phyloP scores from a whole-genome alignment of 306 rosid genomes.

The Senna siamea region DNA sequence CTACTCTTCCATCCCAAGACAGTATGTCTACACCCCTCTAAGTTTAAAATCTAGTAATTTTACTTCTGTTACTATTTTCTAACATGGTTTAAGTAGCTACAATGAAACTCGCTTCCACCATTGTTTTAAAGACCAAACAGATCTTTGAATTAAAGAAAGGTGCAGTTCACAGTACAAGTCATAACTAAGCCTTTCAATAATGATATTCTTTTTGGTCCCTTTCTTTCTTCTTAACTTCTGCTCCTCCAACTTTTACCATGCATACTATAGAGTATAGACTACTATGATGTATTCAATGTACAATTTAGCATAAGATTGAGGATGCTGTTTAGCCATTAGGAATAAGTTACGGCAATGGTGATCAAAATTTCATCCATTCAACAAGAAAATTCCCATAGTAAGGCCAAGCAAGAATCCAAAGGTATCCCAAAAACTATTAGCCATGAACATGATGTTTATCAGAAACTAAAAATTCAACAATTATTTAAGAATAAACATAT shows the following conservation, averaged over 20 bases:
- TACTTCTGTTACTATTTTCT: too few species aligned
- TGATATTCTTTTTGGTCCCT: not conserved
- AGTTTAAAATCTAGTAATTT: too few species aligned
- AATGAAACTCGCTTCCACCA: not conserved
- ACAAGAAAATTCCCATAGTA: not conserved
- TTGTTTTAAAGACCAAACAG: not conserved
- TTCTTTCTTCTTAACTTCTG: not conserved
- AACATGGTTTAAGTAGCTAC: too few species aligned
- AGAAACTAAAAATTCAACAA: conserved; percentile 13
- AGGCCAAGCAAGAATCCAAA: not conserved
- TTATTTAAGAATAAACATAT: conserved; percentile 17
- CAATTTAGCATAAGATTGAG: not conserved
- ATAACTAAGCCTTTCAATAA: not conserved
- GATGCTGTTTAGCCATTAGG: not conserved
- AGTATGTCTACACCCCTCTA: too few species aligned
- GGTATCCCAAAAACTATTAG: not conserved
- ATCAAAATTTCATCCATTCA: not conserved
- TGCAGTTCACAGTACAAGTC: not conserved
- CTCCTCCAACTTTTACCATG: not conserved
- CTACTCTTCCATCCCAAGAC: too few species aligned
- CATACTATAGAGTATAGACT: not conserved
- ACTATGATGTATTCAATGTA: not conserved
- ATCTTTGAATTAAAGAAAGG: not conserved
- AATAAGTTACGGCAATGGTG: not conserved
- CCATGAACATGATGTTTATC: conserved; percentile 1